phyloP scores from a whole-genome alignment of 129 eudicot species.

The Glebionis coronaria region DNA sequence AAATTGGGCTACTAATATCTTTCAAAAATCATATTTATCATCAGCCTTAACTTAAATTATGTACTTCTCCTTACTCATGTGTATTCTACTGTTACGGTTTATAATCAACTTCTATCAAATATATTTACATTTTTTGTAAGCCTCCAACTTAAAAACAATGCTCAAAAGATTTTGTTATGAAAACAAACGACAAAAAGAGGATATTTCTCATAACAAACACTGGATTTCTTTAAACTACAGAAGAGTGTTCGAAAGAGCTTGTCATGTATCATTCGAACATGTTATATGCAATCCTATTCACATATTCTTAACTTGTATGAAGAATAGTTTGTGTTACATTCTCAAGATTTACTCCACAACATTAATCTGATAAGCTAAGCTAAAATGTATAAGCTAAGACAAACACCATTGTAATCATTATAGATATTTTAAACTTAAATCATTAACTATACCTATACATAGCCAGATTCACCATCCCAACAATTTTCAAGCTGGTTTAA shows the following conservation, averaged over 20 bases:
- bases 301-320: no score
- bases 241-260: conserved; percentile 24
- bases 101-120: conserved; percentile 21
- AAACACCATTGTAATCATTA: no score
- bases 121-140: conserved; percentile 45
- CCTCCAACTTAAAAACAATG: conserved; percentile 27
- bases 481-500: no score
- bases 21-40: conserved; percentile 21
- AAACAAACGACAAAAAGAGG: conserved; percentile 13
- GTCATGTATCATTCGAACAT: not conserved
- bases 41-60: conserved; percentile 12
- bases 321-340: no score
- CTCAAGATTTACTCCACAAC: no score
- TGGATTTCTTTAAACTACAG: conserved; percentile 22
- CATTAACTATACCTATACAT: no score
- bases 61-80: conserved; percentile 12
- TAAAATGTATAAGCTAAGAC: no score
- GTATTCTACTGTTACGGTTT: conserved; percentile 12
- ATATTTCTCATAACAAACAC: conserved; percentile 21
- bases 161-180: conserved; percentile 16
- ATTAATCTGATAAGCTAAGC: no score
- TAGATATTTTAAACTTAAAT: no score
- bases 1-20: not conserved
- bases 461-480: no score
- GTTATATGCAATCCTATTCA: no score